Evolutionary conservation across 441 rosid genomes (phyloP).

Genomic region (Adansonia grandidieri): DNA sequence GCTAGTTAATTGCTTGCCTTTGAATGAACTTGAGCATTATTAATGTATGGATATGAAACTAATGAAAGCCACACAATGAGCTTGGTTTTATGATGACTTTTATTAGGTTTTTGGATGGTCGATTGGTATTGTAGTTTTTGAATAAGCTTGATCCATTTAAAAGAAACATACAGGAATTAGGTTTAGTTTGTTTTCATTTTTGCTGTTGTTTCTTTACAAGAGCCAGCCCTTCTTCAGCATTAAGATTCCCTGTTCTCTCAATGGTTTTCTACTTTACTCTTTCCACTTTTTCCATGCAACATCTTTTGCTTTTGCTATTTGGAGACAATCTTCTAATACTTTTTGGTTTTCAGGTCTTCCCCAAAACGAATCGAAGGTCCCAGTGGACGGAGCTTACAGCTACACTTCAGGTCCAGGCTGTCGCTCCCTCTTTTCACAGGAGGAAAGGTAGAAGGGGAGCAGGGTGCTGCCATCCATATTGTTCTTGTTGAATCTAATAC

Average conservation of each 20-base stretch:
- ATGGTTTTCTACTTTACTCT: neutral
- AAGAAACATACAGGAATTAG: neutral
- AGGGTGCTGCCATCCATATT: conserved; percentile 94
- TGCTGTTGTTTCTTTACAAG: conserved; percentile 8
- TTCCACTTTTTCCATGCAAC: neutral
- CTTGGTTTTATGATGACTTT: neutral
- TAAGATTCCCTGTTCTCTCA: neutral
- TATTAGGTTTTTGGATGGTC: conserved; percentile 13
- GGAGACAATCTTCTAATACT: conserved; percentile 16
- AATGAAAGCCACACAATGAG: neutral
- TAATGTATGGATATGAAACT: neutral
- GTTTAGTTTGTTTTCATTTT: neutral
- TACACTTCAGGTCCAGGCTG: conserved; percentile 81
- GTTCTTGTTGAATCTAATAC: conserved; percentile 72
- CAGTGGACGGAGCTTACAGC: conserved; percentile 73
- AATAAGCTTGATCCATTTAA: neutral
- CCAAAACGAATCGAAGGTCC: conserved; percentile 93
- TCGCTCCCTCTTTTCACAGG: conserved; percentile 98
- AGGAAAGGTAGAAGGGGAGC: conserved; percentile 98
- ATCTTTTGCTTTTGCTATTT: neutral
- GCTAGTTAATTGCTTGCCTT: conserved; percentile 1
- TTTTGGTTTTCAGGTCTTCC: conserved; percentile 57
- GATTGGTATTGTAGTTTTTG: conserved; percentile 12
- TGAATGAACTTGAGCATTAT: neutral
- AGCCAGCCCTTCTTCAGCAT: neutral